Conservation (phyloP, 2,329 filamentous ascomycete genomes). For the Calonectria leucothoes region DNA sequence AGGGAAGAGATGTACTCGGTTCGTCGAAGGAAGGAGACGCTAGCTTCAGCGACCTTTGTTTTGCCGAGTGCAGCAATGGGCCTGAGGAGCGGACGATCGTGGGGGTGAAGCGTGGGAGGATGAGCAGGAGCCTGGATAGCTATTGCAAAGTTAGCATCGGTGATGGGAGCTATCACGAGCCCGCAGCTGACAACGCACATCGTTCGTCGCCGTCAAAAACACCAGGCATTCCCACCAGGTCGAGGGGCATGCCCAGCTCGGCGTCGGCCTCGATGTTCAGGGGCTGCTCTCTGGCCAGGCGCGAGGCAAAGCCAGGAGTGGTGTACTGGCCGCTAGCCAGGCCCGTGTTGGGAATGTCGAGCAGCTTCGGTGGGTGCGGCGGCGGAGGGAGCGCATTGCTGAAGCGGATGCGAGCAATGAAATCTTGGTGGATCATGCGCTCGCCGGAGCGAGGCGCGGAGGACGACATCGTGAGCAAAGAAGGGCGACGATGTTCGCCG, state of each 20-base stretch:
- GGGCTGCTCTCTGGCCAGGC: slow-evolving; percentile 89
- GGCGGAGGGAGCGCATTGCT: slow-evolving; percentile 96
- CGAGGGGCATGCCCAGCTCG: slow-evolving; percentile 96
- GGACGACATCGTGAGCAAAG: slow-evolving; percentile 32
- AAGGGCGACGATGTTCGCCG: slow-evolving; percentile 27
- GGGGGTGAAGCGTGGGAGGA: slow-evolving; percentile 79
- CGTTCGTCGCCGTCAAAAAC: slow-evolving; percentile 96
- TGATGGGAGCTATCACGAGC: neutral
- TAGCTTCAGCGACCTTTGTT: slow-evolving; percentile 78
- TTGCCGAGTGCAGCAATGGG: slow-evolving; percentile 88
- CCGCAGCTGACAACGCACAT: slow-evolving; percentile 65
- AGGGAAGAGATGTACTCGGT: slow-evolving; percentile 91
- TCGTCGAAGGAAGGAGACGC: slow-evolving; percentile 92
- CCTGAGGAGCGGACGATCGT: slow-evolving; percentile 85
- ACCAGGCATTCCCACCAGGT: slow-evolving; percentile 92
- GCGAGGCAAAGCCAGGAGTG: slow-evolving; percentile 87
- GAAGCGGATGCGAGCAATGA: slow-evolving; percentile 95
- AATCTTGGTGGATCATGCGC: slow-evolving; percentile 87
- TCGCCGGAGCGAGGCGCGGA: slow-evolving; percentile 57
- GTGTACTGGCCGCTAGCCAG: slow-evolving; percentile 90
- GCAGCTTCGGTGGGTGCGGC: slow-evolving; percentile 93
- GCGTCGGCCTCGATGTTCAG: slow-evolving; percentile 98
- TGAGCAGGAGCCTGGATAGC: slow-evolving; percentile 85
- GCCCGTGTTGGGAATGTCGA: slow-evolving; percentile 95
- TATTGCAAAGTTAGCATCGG: slow-evolving; percentile 49